A percentile compares a stretch with the other conserved stretches of the same genome.
phyloP scores from a whole-genome alignment of 2,329 filamentous ascomycete genomes.

The Talaromyces marneffei region DNA sequence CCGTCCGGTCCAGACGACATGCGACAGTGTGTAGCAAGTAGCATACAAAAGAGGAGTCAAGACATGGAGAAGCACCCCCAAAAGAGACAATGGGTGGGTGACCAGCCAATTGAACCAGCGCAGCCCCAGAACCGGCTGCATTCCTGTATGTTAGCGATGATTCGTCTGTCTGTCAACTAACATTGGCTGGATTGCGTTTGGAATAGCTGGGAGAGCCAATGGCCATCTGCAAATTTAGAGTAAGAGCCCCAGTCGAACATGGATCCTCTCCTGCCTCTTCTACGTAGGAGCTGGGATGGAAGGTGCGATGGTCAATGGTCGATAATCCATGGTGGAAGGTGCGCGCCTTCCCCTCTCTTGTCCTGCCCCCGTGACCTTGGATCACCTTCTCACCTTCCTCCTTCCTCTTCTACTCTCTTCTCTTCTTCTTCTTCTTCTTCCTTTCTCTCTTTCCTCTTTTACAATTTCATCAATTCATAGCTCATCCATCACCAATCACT shows the following conservation, averaged over 20 bases:
- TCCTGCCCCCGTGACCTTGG: slow-evolving; percentile 5
- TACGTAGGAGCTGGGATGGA: background rate
- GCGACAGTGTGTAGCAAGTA: background rate
- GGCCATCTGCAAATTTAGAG: background rate
- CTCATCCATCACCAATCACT: background rate
- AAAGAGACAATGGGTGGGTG: background rate
- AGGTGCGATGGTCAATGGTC: background rate
- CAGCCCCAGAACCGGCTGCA: background rate
- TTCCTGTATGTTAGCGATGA: background rate
- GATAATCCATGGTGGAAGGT: background rate
- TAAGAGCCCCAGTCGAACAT: background rate
- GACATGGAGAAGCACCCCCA: background rate
- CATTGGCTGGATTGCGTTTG: background rate
- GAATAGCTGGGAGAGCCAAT: background rate
- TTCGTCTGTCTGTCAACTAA: background rate
- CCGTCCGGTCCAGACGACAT: background rate
- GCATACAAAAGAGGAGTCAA: background rate
- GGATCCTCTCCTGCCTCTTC: background rate
- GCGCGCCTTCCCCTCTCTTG: background rate
- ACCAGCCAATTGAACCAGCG: background rate
- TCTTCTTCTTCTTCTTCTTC: background rate
- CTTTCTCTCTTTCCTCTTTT: background rate
- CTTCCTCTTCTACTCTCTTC: background rate
- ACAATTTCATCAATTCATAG: background rate
- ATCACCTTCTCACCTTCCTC: slow-evolving; percentile 11